A percentile compares a stretch with the other conserved stretches of the same genome.
Conservation (phyloP, 257 asterid genomes). For the Fraxinus anomala region DNA sequence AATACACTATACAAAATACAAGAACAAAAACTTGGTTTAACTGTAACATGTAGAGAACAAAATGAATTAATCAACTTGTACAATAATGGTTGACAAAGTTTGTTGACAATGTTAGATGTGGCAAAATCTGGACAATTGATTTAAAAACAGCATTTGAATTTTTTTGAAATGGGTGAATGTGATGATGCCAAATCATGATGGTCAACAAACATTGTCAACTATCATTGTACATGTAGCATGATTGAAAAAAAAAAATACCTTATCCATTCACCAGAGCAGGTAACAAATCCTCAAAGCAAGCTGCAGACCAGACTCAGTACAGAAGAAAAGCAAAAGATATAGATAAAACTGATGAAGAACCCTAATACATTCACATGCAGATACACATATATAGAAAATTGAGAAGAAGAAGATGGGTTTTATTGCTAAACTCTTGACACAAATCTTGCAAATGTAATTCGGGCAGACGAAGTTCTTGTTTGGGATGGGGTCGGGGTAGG, state of each 20-base stretch:
- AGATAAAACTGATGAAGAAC: background rate
- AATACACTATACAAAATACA: background rate
- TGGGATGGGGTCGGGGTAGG: background rate
- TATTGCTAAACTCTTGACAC: background rate
- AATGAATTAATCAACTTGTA: too few relatives aligned
- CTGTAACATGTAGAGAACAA: too few relatives aligned
- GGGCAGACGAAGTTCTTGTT: background rate
- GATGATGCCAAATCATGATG: too few relatives aligned
- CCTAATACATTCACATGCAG: background rate
- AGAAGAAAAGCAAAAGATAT: background rate
- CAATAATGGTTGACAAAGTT: too few relatives aligned
- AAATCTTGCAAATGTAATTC: constrained; percentile 11
- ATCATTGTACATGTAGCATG: too few relatives aligned
- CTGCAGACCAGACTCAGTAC: background rate
- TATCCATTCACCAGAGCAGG: background rate
- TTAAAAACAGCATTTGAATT: too few relatives aligned
- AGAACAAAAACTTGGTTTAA: background rate
- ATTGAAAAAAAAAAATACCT: background rate
- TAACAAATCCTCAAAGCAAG: background rate
- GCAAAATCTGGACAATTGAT: too few relatives aligned
- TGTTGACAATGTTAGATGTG: too few relatives aligned
- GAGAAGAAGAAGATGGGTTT: constrained; percentile 1
- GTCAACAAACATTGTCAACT: too few relatives aligned
- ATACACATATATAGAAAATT: constrained; percentile 4
- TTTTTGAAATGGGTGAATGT: too few relatives aligned